Base-by-base conservation (phyloP, 2,329 filamentous ascomycete species). In the Cordyceps cicadae region DNA sequence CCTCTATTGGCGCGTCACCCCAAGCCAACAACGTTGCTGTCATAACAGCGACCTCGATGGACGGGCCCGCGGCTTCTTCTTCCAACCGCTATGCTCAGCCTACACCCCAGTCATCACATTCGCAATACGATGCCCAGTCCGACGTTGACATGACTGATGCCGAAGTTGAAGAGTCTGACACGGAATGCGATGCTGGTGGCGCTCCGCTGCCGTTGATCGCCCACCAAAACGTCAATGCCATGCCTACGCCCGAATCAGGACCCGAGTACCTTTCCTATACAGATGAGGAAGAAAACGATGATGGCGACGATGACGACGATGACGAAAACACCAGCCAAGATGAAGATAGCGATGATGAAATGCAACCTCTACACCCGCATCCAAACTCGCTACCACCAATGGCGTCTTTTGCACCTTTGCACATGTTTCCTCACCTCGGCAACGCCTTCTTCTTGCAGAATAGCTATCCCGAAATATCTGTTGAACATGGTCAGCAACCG, bases 111-210 rank as follows among this genome's bases (percentile, higher is more conserved):
- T 21, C 41, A 3, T 43, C 43, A 3, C 43, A 34, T 1, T 45
- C 43, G 5, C 21, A 21, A 49, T 41, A 61, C 46, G 63, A 62
- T 63, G 63, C 67, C 59, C 67, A 67, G 57, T 50, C 62, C 46
- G 63, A 65, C 48, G 61, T 68, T 41, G 54, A 63, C 34, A 45
- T 55, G 45, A 39, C 39, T 34, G 49, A 59, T 21, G 54, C 29
- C 15, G 60, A 49, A 34, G 32, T 5, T 15, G 37, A 41, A 39
- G 58, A 46, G 3, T 54, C 51, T 6, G 58, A 66, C 53, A 50
- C 65, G 15, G 62, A 64, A 21, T 61, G 64, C 34, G 43, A 24
- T 8, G 9, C 34, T 59, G 56, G 59, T 32, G 62, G 55, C 49
- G 62, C 54, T 55, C 26, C 54, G 26, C 41, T 51, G 19, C 46